Evolutionary conservation across 371 early-diverging fungal species (phyloP).

Genomic region (Mortierella sp.): DNA sequence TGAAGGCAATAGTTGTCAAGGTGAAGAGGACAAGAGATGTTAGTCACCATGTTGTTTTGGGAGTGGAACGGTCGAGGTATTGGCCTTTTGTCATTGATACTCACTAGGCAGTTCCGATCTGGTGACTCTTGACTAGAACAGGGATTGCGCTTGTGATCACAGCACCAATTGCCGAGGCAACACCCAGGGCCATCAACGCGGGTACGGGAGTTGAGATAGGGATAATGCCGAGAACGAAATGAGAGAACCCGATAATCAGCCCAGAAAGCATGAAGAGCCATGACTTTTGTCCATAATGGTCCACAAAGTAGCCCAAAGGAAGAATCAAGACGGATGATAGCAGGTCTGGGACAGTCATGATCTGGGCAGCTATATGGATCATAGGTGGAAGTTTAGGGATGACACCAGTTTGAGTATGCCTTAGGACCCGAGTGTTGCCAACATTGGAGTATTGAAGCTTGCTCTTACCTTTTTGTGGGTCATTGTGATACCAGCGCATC

Average conservation of each 20-base stretch:
- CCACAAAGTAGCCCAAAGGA: constrained; percentile 63
- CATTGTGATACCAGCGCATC: constrained; percentile 68
- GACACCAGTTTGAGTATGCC: neutral
- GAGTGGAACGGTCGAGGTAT: too few species aligned
- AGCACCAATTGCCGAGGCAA: constrained; percentile 60
- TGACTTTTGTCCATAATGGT: constrained; percentile 58
- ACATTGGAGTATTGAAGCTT: neutral
- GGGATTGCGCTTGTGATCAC: constrained; percentile 43
- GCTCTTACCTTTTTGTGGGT: constrained; percentile 56
- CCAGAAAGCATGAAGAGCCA: constrained; percentile 50
- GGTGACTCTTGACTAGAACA: constrained; percentile 29
- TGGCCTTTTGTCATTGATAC: constrained; percentile 1
- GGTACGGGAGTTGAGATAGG: constrained; percentile 57
- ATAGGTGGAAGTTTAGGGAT: neutral
- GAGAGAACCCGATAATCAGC: constrained; percentile 33
- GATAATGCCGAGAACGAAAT: constrained; percentile 25
- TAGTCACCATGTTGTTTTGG: neutral
- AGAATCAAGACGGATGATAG: constrained; percentile 66
- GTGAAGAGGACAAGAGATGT: neutral
- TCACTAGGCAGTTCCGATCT: constrained; percentile 50
- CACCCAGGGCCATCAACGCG: constrained; percentile 65
- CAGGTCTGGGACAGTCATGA: constrained; percentile 70
- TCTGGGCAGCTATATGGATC: constrained; percentile 40
- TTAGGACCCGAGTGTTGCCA: too few species aligned
- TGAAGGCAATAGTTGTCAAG: neutral